phyloP scores from a whole-genome alignment of 1,284 basidiomycete genomes.

The Fomes fomentarius region DNA sequence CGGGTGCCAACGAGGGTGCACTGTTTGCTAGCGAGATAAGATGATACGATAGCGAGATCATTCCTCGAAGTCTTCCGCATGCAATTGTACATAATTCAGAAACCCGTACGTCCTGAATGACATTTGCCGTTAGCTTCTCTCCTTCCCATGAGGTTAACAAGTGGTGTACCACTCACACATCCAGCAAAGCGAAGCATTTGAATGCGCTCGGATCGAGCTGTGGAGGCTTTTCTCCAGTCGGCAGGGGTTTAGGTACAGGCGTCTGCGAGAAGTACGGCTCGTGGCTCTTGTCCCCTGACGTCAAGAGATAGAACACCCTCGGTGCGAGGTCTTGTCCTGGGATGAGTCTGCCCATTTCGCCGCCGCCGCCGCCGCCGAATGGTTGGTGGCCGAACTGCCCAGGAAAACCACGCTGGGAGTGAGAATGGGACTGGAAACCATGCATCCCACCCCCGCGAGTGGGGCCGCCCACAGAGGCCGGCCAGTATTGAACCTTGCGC shows the following conservation, averaged over 20 bases:
- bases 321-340: slow-evolving; percentile 23
- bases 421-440: neutral
- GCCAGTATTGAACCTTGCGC: slow-evolving; percentile 15
- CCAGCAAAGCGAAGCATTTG: slow-evolving; percentile 20
- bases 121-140: too few species aligned
- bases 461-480: neutral
- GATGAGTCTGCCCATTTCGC: too few species aligned
- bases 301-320: slow-evolving; percentile 30
- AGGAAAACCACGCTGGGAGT: neutral
- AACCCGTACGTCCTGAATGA: neutral
- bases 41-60: too few species aligned
- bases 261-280: slow-evolving; percentile 28
- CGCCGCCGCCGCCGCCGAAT: slow-evolving; percentile 8
- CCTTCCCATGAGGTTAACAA: too few species aligned
- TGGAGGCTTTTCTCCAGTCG: slow-evolving; percentile 15
- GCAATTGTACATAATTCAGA: neutral
- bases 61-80: too few species aligned
- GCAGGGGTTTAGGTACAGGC: slow-evolving; percentile 23
- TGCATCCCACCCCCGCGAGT: neutral
- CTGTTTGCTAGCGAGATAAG: too few species aligned
- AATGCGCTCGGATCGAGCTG: slow-evolving; percentile 11
- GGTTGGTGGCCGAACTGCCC: slow-evolving; percentile 3
- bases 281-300: slow-evolving; percentile 24
- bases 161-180: slow-evolving; percentile 20
- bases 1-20: too few species aligned